Evolutionary conservation across 441 rosid species (phyloP).

Genomic region (Adansonia grandidieri): DNA sequence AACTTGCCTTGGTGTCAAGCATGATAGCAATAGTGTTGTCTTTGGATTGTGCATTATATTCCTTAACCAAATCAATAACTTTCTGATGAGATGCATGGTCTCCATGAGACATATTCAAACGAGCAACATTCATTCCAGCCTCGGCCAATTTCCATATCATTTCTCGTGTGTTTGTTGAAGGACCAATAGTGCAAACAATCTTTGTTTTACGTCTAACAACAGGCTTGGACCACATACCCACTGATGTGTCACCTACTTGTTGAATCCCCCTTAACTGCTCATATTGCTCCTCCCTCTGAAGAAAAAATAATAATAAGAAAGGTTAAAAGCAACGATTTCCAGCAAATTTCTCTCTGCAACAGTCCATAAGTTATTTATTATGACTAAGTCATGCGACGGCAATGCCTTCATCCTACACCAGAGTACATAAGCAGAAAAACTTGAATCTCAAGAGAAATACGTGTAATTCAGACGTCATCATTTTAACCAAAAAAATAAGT

Average conservation of each 20-base stretch:
- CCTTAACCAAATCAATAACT: constrained; percentile 93
- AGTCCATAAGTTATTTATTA: no score
- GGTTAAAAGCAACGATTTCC: not conserved
- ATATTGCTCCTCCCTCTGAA: constrained; percentile 56
- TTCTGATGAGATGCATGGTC: constrained; percentile 96
- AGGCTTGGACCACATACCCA: constrained; percentile 83
- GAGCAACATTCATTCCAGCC: constrained; percentile 96
- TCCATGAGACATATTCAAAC: constrained; percentile 97
- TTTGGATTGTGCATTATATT: constrained; percentile 85
- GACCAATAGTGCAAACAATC: constrained; percentile 96
- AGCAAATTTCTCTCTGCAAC: not conserved
- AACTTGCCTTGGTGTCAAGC: constrained; percentile 93
- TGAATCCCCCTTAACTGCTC: constrained; percentile 55
- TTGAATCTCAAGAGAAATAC: not conserved
- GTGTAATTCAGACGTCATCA: not conserved
- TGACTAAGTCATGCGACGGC: not conserved
- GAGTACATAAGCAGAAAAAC: not conserved
- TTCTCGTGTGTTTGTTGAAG: constrained; percentile 80
- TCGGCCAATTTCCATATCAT: constrained; percentile 89
- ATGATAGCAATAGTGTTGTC: constrained; percentile 94
- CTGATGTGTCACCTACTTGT: constrained; percentile 62
- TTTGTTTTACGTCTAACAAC: constrained; percentile 82
- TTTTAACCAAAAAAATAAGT: not conserved
- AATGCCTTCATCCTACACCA: not conserved
- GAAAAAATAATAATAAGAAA: constrained; percentile 24